Evolutionary conservation across 768 basidiomycete species (phyloP), one percentile per base, ranked within the genome.

Genomic region (Chalciporus chontae): DNA sequence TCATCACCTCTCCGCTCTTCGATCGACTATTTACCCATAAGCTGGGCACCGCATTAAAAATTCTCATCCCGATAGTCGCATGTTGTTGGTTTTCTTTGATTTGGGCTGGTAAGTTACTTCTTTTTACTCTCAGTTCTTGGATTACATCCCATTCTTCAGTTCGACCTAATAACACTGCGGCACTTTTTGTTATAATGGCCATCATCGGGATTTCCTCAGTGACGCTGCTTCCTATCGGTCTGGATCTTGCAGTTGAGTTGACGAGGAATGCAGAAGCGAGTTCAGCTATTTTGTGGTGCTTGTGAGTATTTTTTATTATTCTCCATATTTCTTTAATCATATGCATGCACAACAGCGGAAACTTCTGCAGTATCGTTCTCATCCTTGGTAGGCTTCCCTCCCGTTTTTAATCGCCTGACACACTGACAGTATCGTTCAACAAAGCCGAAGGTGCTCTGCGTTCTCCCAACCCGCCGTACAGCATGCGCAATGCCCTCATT

Each of bases 11-110:
- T 0, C 91, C 90, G 0, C 66, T 91, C 4, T 85, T 90, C 59
- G 90, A 92, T 60, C 81, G 90, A 17, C 80, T 90, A n/a, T 80
- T 93, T 52, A 91, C 87, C 9, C 77, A 84, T 55, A 80, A 80
- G 52, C 73, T 90, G 34, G 86, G 81, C 0, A 53, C 79, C 10
- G 79, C 83, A 3, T 57, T 75, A 47, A 87, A 85, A 48, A 50
- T 80, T 0, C 59, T 88, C 9, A 75, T 83, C 14, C 89, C 89
- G 2, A 61, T 84, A 39, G 71, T 87, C 5, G 83, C 75, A 14
- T 73, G 58, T 1, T 73, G 74, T 19, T 92, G 89, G 88, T 64
- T 92, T 13, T 79, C 81, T 5, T 69, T 92, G 15, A 84, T 93
- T 27, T 93, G 89, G 90, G 88, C 84, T 44, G 80, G 88, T 87